Evolutionary conservation across 1,284 basidiomycete genomes (phyloP).

Genomic region (Leccinum solheimii): DNA sequence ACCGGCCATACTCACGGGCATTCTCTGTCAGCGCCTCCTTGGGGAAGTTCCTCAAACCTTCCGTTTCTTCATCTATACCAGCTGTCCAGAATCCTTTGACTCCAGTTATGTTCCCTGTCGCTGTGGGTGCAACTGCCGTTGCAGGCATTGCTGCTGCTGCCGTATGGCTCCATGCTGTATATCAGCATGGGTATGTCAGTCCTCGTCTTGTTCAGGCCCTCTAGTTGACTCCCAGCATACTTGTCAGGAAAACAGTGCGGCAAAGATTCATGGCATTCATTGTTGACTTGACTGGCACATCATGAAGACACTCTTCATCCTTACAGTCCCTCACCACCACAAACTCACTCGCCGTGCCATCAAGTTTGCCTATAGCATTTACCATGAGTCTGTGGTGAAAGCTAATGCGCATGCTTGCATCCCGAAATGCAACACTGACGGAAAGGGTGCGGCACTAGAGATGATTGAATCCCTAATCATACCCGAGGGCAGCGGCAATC

Average conservation of each 20-base stretch:
- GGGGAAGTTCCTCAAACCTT: neutral
- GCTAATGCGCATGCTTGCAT: neutral
- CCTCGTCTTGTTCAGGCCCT: neutral
- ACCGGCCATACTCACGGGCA: neutral
- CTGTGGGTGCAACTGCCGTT: neutral
- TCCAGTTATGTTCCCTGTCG: neutral
- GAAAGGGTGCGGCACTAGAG: neutral
- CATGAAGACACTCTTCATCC: neutral
- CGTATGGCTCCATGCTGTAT: neutral
- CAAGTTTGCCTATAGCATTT: neutral
- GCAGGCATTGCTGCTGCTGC: neutral
- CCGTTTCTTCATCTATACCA: neutral
- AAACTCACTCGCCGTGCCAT: neutral
- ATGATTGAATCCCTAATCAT: neutral
- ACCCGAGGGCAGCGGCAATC: neutral
- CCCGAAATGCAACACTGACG: neutral
- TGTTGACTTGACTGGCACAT: neutral
- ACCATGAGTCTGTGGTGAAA: neutral
- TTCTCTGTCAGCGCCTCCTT: neutral
- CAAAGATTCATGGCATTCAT: neutral
- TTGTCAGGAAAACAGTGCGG: neutral
- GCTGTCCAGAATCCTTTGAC: neutral
- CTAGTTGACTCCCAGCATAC: neutral
- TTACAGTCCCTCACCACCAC: neutral
- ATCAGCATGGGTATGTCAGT: neutral